Conservation (phyloP, 768 basidiomycete species). For the Ephemerocybe angulata region DNA sequence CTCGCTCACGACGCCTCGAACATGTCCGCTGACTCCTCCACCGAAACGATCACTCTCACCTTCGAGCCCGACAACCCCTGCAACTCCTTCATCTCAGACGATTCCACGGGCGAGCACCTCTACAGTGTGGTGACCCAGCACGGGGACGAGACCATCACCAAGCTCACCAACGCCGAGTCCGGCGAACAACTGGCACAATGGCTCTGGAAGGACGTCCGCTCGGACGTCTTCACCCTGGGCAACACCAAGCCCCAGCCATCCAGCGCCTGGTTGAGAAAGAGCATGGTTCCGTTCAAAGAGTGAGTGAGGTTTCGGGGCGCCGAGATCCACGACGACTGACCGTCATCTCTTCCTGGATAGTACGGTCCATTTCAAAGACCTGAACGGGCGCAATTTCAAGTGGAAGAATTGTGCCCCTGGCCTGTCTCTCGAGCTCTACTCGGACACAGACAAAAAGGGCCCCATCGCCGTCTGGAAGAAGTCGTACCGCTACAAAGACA, state of each 20-base stretch:
- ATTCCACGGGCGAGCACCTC: conserved; percentile 26
- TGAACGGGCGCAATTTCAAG: conserved; percentile 31
- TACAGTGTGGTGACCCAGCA: conserved; percentile 36
- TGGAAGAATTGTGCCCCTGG: conserved; percentile 41
- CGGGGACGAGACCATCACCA: conserved; percentile 27
- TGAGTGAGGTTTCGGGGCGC: conserved; percentile 21
- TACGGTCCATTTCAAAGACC: conserved; percentile 34
- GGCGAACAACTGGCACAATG: conserved; percentile 34
- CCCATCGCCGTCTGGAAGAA: conserved; percentile 36
- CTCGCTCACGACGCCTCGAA: no score
- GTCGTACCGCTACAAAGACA: conserved; percentile 20
- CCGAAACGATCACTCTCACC: no score
- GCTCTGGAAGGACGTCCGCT: conserved; percentile 35
- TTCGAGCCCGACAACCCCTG: conserved; percentile 40
- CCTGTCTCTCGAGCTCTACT: conserved; percentile 29
- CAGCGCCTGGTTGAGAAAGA: conserved; percentile 38
- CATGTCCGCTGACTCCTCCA: no score
- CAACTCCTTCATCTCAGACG: conserved; percentile 35
- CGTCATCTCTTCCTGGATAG: conserved; percentile 31
- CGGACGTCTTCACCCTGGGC: conserved; percentile 37
- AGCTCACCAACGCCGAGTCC: conserved; percentile 27
- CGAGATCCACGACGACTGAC: neutral
- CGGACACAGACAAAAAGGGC: conserved; percentile 28
- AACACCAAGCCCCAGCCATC: conserved; percentile 25
- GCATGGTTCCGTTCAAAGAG: conserved; percentile 38